Conservation (phyloP, 345 rosid genomes). For the Clarkia xantiana region DNA sequence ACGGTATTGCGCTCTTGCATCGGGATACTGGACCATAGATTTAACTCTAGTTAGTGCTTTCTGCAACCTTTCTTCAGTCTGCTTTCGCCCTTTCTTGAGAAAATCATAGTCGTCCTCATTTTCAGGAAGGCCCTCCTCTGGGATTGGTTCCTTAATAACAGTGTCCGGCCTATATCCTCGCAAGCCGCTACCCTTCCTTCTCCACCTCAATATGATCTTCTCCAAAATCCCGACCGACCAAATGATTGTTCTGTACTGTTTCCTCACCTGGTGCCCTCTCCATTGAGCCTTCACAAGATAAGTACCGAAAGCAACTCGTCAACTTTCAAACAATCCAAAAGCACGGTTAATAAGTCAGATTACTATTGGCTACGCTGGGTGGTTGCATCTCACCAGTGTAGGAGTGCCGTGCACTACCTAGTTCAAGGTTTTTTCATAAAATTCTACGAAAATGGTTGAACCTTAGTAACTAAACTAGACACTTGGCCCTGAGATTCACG, state of each 20-base stretch:
- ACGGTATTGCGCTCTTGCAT: slow-evolving; percentile 79
- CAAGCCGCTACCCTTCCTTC: slow-evolving; percentile 80
- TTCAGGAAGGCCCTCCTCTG: slow-evolving; percentile 16
- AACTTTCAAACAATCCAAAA: not conserved
- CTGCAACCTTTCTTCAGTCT: slow-evolving; percentile 70
- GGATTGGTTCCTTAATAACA: slow-evolving; percentile 17
- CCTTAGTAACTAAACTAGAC: too few species aligned
- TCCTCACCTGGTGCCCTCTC: slow-evolving; percentile 86
- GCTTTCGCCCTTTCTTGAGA: slow-evolving; percentile 81
- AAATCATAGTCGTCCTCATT: slow-evolving; percentile 80
- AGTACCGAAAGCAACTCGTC: slow-evolving; percentile 4
- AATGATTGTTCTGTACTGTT: slow-evolving; percentile 47
- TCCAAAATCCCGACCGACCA: slow-evolving; percentile 91
- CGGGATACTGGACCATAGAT: slow-evolving; percentile 84
- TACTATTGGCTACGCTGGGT: too few species aligned
- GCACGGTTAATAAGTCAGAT: not conserved
- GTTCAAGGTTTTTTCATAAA: too few species aligned
- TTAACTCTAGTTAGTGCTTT: slow-evolving; percentile 82
- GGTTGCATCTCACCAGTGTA: too few species aligned
- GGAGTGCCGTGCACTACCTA: too few species aligned
- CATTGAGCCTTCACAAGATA: slow-evolving; percentile 57
- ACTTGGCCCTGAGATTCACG: too few species aligned
- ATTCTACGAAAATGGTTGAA: too few species aligned
- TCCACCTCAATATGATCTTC: slow-evolving; percentile 88
- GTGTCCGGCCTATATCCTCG: slow-evolving; percentile 60